Base-by-base conservation (phyloP, 1,284 basidiomycete species). In the Omphalotus olearius region DNA sequence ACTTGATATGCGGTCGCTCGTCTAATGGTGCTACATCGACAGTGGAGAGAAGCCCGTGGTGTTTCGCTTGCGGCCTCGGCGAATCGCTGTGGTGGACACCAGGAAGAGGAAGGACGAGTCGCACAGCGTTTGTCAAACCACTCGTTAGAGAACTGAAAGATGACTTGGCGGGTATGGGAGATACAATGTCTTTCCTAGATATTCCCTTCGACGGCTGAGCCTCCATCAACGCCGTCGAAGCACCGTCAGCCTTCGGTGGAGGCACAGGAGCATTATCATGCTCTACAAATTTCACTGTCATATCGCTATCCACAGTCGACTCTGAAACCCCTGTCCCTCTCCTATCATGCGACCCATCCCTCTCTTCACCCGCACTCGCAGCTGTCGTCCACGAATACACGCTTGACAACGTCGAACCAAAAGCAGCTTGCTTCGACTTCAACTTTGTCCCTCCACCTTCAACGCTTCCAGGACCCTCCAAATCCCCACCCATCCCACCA, bases 1-100 rank as follows among this genome's bases (percentile, higher is more conserved):
- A 88, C 66, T 86, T 85, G 70, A 90, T 82, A 65, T 91, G 88
- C 3, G 88, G 87, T 16, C 78, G 75, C 23, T 85, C 83, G 59
- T 86, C 83, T 30, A 83, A 79, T 16, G 63, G 60, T 2, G 70
- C 65, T 1, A 71, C 64, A 23, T 79, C 76, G 4, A 71, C 65
- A 4, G 33, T 35, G 4, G 69, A 66, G 14, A 80, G 69, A 4
- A 78, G 66, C 4, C 73, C 74, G 55, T 81, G 78, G 46, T 78
- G 77, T 47, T 67, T 67, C 59, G 70, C 67, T 10, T 63, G 55
- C 4, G 66, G 63, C 6, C 64, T 64, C 5, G 67, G 4, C 30
- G 59, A 0, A 60, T 51, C 1, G 72, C 17, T 45, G 36, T 30
- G 28, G 26, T 37, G 39, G 30, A 3, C 30, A 33, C 30, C 30